Percentiles rank a stretch among this genome's conserved stretches.
phyloP scores from a whole-genome alignment of 352 stramenopile species.

The Phytopythium cucurbitacearum region DNA sequence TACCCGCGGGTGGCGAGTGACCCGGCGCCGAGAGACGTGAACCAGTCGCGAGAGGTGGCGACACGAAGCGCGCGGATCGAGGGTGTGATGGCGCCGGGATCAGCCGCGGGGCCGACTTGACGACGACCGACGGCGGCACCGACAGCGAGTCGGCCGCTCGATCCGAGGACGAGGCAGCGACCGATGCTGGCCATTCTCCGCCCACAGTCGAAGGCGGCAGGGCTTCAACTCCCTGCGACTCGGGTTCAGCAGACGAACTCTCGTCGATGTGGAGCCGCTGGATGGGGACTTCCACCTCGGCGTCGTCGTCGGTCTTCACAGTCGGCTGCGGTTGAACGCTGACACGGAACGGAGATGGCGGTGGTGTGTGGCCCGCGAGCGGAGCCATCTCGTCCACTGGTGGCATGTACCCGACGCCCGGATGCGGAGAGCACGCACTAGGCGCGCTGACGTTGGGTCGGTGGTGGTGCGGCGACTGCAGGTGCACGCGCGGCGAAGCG shows the following conservation, averaged over 20 bases:
- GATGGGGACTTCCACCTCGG: background rate
- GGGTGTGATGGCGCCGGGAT: background rate
- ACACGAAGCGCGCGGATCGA: constrained; percentile 29
- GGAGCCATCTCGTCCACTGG: constrained; percentile 61
- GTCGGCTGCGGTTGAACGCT: constrained; percentile 14
- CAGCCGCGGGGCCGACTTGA: too few species aligned
- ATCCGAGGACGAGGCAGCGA: too few species aligned
- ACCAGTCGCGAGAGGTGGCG: constrained; percentile 47
- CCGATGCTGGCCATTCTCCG: too few species aligned
- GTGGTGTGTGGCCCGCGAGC: constrained; percentile 42
- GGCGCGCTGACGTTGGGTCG: too few species aligned
- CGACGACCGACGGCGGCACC: too few species aligned
- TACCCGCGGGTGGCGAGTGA: constrained; percentile 2
- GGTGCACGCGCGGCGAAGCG: background rate
- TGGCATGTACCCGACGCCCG: constrained; percentile 60
- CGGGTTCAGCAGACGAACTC: too few species aligned
- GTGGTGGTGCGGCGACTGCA: constrained; percentile 10
- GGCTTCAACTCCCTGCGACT: too few species aligned
- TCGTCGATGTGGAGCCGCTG: constrained; percentile 10
- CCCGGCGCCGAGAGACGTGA: constrained; percentile 26
- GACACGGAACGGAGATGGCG: constrained; percentile 29
- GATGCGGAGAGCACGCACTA: constrained; percentile 1
- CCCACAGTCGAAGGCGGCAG: too few species aligned
- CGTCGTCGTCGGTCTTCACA: constrained; percentile 8
- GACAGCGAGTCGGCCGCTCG: too few species aligned